Percentiles rank a stretch among this genome's conserved stretches.
Conservation (phyloP, 2,329 filamentous ascomycete genomes). For the Xylariales sp. region DNA sequence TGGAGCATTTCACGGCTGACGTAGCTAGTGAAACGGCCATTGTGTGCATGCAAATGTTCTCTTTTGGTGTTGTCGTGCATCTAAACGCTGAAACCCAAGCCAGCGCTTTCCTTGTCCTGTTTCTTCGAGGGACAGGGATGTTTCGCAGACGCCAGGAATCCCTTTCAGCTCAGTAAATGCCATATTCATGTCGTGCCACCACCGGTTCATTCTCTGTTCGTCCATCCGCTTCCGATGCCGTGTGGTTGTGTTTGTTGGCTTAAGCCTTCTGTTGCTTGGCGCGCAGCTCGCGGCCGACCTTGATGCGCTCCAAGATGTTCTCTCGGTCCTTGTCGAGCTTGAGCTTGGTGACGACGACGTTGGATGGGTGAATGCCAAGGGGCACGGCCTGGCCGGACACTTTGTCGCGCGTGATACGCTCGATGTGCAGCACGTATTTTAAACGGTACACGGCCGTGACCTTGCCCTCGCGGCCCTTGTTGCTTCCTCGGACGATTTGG, state of each 20-base stretch:
- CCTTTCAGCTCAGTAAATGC: conserved; percentile 8
- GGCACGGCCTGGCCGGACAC: conserved; percentile 93
- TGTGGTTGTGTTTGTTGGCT: conserved; percentile 1
- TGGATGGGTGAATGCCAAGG: conserved; percentile 90
- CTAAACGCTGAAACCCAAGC: conserved; percentile 24
- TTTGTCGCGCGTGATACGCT: conserved; percentile 97
- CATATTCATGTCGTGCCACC: conserved; percentile 1
- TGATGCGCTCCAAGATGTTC: conserved; percentile 81
- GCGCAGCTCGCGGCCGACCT: conserved; percentile 70
- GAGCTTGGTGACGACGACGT: conserved; percentile 97
- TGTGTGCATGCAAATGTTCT: conserved; percentile 49
- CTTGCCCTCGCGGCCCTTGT: conserved; percentile 99
- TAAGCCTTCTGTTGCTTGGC: conserved; percentile 65
- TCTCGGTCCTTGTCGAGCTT: conserved; percentile 97
- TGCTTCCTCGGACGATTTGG: conserved; percentile 76
- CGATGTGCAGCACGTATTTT: conserved; percentile 96
- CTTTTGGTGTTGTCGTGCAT: conserved; percentile 28
- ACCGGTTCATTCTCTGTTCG: conserved; percentile 14
- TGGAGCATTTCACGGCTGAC: conserved; percentile 64
- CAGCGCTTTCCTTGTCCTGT: background rate
- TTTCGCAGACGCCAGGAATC: conserved; percentile 7
- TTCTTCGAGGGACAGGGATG: background rate
- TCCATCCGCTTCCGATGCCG: conserved; percentile 6
- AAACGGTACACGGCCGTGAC: conserved; percentile 96
- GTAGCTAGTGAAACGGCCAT: conserved; percentile 65